Base-by-base conservation (phyloP, 371 early-diverging fungal genomes). In the Mucor indicus region DNA sequence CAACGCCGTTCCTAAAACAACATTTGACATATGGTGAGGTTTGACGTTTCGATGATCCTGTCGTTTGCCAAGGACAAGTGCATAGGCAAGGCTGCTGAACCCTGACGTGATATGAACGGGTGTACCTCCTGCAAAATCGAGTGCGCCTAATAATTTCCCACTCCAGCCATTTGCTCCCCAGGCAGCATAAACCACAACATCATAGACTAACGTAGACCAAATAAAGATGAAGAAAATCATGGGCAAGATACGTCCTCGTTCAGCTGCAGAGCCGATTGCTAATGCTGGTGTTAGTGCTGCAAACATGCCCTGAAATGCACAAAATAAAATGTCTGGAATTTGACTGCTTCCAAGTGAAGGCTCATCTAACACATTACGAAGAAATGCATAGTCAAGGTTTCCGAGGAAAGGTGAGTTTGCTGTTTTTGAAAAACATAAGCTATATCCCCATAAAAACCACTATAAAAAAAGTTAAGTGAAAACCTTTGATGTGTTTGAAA, bases 401-500 rank as follows among this genome's bases (percentile, higher is more conserved):
- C 29, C 29, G 11, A 27, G 5, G 7, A 27, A 7, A 11, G 29
- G 11, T 27, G 29, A 27, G 11, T 7, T 11, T 27, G 29, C 11
- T 27, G 87, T 80, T 45, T 79, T 64, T 3, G 87, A 86, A 60
- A 94, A 85, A 0, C 89, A 78, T 12, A 93, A 68, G 2, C 88
- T 87, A 67, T 82, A 94, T 3, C 93, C 95, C 70, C 84, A 89
- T n/a, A 90, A 48, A 40, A 87, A 84, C 95, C 95, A 94, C 74
- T 75, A 48, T 9, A 16, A 17, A 23, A 16, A 10, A 37, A n/a
- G n/a, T n/a, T n/a, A n/a, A n/a, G n/a, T n/a, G n/a, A n/a, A n/a
- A n/a, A n/a, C n/a, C n/a, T n/a, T n/a, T n/a, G n/a, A n/a, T n/a
- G n/a, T n/a, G n/a, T n/a, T n/a, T 25, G n/a, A 21, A 40, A 17